Percentiles rank a stretch among this genome's conserved stretches.
These are phyloP conservation scores for Lyophyllum shimeji DNA, from an alignment of 768 basidiomycete species.

Conservation along the genomic window DNA sequence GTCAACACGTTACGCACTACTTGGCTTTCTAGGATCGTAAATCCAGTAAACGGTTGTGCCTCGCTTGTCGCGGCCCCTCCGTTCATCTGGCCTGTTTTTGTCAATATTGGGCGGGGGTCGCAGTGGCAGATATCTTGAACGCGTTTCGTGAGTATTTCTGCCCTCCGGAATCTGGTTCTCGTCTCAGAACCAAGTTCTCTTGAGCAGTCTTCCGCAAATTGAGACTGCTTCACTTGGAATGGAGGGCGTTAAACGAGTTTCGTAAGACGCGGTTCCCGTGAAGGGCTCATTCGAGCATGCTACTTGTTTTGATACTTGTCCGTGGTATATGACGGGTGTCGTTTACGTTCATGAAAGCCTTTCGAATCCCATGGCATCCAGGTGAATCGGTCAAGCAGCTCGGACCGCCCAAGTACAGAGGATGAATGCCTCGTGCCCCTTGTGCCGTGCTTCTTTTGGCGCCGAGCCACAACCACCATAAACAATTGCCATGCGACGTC, in stretches of 20 bases:
- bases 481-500: background rate
- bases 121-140: constrained; percentile 45
- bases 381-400: too few species aligned
- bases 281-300: background rate
- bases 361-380: too few species aligned
- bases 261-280: background rate
- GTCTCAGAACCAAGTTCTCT: background rate
- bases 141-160: constrained; percentile 34
- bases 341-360: too few species aligned
- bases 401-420: too few species aligned
- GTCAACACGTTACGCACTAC: background rate
- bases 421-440: too few species aligned
- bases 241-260: background rate
- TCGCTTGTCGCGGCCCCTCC: constrained; percentile 46
- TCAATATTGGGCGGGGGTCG: constrained; percentile 45
- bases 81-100: constrained; percentile 54
- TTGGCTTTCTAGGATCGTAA: constrained; percentile 30
- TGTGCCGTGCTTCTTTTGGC: too few species aligned
- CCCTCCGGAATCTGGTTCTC: background rate
- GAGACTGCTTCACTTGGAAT: background rate
- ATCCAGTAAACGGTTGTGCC: constrained; percentile 42
- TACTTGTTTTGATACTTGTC: background rate
- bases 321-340: background rate
- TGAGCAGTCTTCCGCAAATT: background rate
- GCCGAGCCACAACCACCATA: too few species aligned